Evolutionary conservation across 208 protist genomes (phyloP).

Genomic region (Trypanosoma vivax): DNA sequence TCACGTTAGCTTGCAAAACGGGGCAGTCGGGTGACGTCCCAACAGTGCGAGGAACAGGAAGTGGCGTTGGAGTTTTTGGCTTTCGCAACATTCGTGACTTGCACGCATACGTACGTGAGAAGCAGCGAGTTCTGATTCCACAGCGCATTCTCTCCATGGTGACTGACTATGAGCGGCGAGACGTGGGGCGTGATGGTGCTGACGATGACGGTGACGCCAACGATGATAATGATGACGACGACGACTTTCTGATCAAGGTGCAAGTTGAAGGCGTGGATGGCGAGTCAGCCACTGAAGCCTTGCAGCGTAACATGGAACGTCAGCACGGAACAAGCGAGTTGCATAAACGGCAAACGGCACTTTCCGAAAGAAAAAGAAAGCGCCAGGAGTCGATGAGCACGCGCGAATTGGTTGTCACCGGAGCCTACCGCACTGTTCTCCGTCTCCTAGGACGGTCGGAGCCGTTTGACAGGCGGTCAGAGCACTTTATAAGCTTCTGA

Average conservation of each 20-base stretch:
- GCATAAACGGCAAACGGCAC: background rate
- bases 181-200: slow-evolving; percentile 10
- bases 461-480: slow-evolving; percentile 40
- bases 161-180: slow-evolving; percentile 11
- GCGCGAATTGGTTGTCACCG: slow-evolving; percentile 30
- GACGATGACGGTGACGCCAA: slow-evolving; percentile 10
- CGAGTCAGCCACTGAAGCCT: background rate
- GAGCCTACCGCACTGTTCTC: slow-evolving; percentile 52
- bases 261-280: slow-evolving; percentile 21
- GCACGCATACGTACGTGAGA: slow-evolving; percentile 14
- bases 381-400: slow-evolving; percentile 2
- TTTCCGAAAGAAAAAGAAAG: background rate
- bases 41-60: slow-evolving; percentile 13
- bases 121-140: slow-evolving; percentile 44
- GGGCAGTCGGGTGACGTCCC: background rate
- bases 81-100: slow-evolving; percentile 58
- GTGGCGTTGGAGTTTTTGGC: slow-evolving; percentile 51
- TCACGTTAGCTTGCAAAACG: background rate
- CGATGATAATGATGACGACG: slow-evolving; percentile 35
- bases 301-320: background rate
- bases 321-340: background rate
- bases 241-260: slow-evolving; percentile 69
- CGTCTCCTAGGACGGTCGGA: slow-evolving; percentile 54
- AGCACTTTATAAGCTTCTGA: slow-evolving; percentile 76
- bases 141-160: slow-evolving; percentile 49